Percentiles rank a stretch among this genome's conserved stretches.
phyloP scores from a whole-genome alignment of 2,329 filamentous ascomycete species.

The Aaosphaeria arxii region DNA sequence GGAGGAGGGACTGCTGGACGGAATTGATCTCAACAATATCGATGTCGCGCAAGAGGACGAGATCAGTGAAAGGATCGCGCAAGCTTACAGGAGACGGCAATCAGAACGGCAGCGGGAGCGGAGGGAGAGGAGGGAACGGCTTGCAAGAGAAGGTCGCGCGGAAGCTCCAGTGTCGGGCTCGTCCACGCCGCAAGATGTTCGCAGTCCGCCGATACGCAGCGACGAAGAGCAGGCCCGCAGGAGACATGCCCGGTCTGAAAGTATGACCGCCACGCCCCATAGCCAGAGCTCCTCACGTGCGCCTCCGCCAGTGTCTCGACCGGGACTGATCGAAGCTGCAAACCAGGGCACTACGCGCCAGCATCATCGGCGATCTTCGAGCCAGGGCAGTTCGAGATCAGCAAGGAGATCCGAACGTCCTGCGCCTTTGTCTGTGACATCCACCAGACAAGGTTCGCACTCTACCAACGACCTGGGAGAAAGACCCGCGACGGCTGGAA shows the following conservation, averaged over 20 bases:
- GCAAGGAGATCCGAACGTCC: constrained; percentile 30
- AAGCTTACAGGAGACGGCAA: constrained; percentile 79
- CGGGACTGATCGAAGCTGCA: constrained; percentile 45
- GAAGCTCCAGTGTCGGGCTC: constrained; percentile 13
- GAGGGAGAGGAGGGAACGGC: constrained; percentile 28
- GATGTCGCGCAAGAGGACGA: constrained; percentile 83
- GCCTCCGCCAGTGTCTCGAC: constrained; percentile 45
- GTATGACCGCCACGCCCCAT: constrained; percentile 31
- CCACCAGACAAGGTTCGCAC: constrained; percentile 49
- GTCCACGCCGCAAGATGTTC: constrained; percentile 16
- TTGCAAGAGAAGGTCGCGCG: constrained; percentile 38
- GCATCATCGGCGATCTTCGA: constrained; percentile 45
- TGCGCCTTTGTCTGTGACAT: constrained; percentile 18
- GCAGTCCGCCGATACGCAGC: constrained; percentile 25
- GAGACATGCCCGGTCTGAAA: constrained; percentile 32
- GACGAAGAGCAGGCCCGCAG: constrained; percentile 29
- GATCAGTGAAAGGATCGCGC: constrained; percentile 84
- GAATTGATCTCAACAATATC: constrained; percentile 83
- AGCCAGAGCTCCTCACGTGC: constrained; percentile 9
- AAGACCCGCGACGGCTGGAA: constrained; percentile 24
- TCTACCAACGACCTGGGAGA: constrained; percentile 64
- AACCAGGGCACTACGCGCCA: constrained; percentile 22
- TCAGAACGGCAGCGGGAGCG: constrained; percentile 54
- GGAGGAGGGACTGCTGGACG: constrained; percentile 82
- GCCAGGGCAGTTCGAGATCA: constrained; percentile 44